Base-by-base conservation (phyloP, 2,329 filamentous ascomycete species). In the Ceratocystis ficicola region DNA sequence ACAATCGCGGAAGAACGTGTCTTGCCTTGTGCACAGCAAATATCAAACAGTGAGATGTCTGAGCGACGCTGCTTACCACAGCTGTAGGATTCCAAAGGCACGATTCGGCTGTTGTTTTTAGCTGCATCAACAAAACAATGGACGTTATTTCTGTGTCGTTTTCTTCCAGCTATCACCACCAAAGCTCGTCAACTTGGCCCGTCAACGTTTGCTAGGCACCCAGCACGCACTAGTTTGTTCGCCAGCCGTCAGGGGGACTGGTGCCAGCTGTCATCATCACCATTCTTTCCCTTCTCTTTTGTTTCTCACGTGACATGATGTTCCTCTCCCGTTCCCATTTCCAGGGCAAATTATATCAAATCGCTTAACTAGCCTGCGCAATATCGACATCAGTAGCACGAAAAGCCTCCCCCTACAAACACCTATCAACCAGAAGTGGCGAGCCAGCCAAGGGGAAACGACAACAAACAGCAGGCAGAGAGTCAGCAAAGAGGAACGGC, bases 321-420 rank as follows among this genome's bases (percentile, higher is more conserved):
- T 59, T 59, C 55, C 55, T 59, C 32, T 30, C 36, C 22, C 52
- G 52, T 32, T 57, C 4, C 52, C 6, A 8, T 59, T 59, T 36
- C 28, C 55, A 59, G 55, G 28, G 28, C 15, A 32, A 36, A 59
- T 36, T 59, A 36, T n/a, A 36, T 59, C 28, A 59, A 59, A 22
- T 59, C 55, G 55, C n/a, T 59, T 59, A 59, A 59, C 32, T 59
- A 59, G 48, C 48, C 25, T 52, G 48, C 48, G 25, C 28, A 52
- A 25, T 59, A 59, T 22, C 52, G 36, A 30, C 17, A n/a, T n/a
- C 20, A 30, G 55, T 36, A 59, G 55, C 28, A 59, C 55, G 44
- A 50, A n/a, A 28, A 20, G 20, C 25, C n/a, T 5, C 44, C n/a
- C n/a, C 44, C n/a, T 62, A 25, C 22, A 20, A 63, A 63, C 30